A percentile compares a stretch with the other conserved stretches of the same genome.
Conservation (phyloP, 495 filamentous ascomycete species). For the Neurospora sp. region DNA sequence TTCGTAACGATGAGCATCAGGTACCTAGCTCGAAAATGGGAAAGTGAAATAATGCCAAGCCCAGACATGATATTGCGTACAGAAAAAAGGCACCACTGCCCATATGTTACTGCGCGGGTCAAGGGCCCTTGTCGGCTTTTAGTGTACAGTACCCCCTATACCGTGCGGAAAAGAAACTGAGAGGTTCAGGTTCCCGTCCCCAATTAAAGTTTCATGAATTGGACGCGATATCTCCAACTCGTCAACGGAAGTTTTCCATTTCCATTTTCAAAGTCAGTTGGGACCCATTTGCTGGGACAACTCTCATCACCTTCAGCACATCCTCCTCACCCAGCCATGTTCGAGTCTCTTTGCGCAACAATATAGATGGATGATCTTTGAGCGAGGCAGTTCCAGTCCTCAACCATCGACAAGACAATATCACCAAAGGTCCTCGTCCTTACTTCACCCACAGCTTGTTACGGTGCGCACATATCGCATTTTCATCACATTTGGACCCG, state of each 20-base stretch:
- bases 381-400: neutral
- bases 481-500: neutral
- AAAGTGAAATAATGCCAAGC: neutral
- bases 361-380: neutral
- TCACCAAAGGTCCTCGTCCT: neutral
- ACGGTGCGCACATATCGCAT: neutral
- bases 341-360: neutral
- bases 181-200: neutral
- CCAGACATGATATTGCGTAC: neutral
- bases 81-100: neutral
- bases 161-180: neutral
- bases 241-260: neutral
- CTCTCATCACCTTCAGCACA: neutral
- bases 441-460: neutral
- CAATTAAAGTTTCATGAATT: neutral
- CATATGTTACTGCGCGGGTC: rapidly evolving
- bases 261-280: neutral
- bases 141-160: neutral
- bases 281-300: neutral
- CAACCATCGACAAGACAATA: neutral
- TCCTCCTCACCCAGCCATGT: neutral
- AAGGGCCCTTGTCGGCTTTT: neutral
- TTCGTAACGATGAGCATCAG: neutral
- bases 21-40: neutral
- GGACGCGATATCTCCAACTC: neutral